These are phyloP conservation scores for Euphrasia arctica DNA, from an alignment of 305 asterid species.

Conservation along the genomic window DNA sequence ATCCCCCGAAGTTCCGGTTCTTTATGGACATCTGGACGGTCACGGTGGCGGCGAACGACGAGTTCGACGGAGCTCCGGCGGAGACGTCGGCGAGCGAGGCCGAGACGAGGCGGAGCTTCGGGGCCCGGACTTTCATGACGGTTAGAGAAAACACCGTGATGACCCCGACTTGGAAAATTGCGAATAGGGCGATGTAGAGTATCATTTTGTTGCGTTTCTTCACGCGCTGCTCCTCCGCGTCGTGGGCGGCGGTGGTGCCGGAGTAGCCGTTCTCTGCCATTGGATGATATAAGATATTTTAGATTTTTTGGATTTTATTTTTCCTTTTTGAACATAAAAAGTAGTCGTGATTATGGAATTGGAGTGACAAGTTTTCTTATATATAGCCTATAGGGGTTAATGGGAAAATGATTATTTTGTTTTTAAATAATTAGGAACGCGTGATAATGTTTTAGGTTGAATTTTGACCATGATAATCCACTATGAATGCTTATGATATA, in stretches of 20 bases:
- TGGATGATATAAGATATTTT: neutral
- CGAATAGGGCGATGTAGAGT: constrained; percentile 7
- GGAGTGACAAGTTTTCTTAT: neutral
- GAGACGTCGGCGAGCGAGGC: constrained; percentile 15
- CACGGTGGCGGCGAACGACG: constrained; percentile 18
- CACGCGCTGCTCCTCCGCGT: constrained; percentile 18
- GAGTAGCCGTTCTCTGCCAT: neutral
- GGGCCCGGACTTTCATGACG: constrained; percentile 23
- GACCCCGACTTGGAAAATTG: constrained; percentile 19
- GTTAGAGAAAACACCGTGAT: constrained; percentile 16
- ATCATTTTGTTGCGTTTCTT: constrained; percentile 26
- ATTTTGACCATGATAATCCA: too few relatives aligned
- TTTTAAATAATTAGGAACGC: too few relatives aligned
- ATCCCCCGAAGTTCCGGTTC: constrained; percentile 26
- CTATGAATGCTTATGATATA: too few relatives aligned
- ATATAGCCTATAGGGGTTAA: neutral
- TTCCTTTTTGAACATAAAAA: too few relatives aligned
- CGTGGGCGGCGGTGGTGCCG: constrained; percentile 14
- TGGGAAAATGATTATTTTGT: too few relatives aligned
- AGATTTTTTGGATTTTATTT: neutral
- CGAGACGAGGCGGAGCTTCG: constrained; percentile 19
- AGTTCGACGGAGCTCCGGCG: constrained; percentile 4
- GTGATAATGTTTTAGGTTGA: too few relatives aligned
- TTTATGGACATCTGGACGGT: constrained; percentile 3
- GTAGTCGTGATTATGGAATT: neutral